Evolutionary conservation across 768 basidiomycete genomes (phyloP), one percentile per base, ranked within the genome.

Genomic region (Pseudohyphozyma bogoriensis): DNA sequence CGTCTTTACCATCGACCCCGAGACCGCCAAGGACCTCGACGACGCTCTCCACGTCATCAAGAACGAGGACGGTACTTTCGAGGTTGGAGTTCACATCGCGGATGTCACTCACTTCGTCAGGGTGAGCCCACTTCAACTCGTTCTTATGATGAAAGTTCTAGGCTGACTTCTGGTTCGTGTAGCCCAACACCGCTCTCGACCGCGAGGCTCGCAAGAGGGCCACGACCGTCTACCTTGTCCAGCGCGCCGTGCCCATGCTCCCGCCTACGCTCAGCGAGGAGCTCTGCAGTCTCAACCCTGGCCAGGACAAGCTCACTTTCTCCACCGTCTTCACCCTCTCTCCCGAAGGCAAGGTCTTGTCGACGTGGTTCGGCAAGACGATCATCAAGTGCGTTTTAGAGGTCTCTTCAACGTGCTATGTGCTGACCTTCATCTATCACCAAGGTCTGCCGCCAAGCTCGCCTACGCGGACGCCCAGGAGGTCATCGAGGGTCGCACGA

Each of bases 141-240:
- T 45, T 3, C 4, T 33, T 31, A 29, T 5, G 22, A 29, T 26
- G 6, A 18, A 29, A 16, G n/a, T 6, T 44, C 26, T n/a, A 7
- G 0, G 37, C 22, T 29, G 20, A 49, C 29, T 20, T 15, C 12
- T 12, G 11, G 15, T 18, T 22, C 11, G 39, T 52, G 20, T 72
- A 74, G 70, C 65, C 72, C 26, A 76, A 76, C 72, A 95, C 92
- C 15, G 87, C 95, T n/a, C 78, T 99, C 68, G 95, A 99, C 70
- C 88, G 95, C 28, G 95, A 99, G 75, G 95, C 95, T 42, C 84
- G 92, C 66, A 97, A 97, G 75, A 81, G 92, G 60, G 95, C 92
- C 31, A 73, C 72, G 47, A 96, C 91, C 3, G 95, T 99, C 50
- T 96, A 97, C 72, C 85, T 99, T 46, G 83, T 97, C 31, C 95